Base-by-base conservation (phyloP, 768 basidiomycete genomes). In the Amanita muscaria region DNA sequence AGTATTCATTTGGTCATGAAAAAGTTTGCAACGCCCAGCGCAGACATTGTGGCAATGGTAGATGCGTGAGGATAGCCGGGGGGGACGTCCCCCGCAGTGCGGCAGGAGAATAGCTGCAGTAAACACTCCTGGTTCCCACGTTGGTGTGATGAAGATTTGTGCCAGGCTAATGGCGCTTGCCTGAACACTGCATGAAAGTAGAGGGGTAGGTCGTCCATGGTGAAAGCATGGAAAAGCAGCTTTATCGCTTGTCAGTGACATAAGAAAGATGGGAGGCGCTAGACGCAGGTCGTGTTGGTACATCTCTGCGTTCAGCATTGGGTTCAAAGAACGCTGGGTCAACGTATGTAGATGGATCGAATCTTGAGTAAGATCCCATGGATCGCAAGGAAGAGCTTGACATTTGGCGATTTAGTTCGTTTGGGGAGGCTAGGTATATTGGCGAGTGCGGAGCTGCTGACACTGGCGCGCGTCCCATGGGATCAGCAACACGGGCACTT, bases 301-400 rank as follows among this genome's bases (percentile, higher is more conserved):
- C 44, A 29, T 32, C 32, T 19, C 42, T 49, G 11, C 24, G 39
- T 18, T 39, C 46, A 22, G 42, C 43, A n/a, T 46, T 46, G 16
- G 44, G 44, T 3, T 38, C 33, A 25, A 39, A 63, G 37, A 40
- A 60, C 14, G 64, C 64, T 6, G 64, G 65, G 46, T 67, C 66
- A 16, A 59, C 50, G 46, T 67, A 67, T 12, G 40, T 59, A 3
- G 46, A 10, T 1, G 59, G 60, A 33, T 64, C 54, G 43, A 51
- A 67, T 40, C 45, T 55, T 14, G 49, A 49, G 38, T 59, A 64
- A 5, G 62, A 61, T 6, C 52, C 52, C 18, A 37, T 47, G 12
- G 64, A 62, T 27, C 54, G 58, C 35, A 66, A 35, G 7, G 66
- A 66, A 11, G 55, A 46, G 39, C 55, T 60, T 16, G 65, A 66